These are phyloP conservation scores for Zalaria sp. DNA, from an alignment of 2,329 filamentous ascomycete species.

Conservation along the genomic window DNA sequence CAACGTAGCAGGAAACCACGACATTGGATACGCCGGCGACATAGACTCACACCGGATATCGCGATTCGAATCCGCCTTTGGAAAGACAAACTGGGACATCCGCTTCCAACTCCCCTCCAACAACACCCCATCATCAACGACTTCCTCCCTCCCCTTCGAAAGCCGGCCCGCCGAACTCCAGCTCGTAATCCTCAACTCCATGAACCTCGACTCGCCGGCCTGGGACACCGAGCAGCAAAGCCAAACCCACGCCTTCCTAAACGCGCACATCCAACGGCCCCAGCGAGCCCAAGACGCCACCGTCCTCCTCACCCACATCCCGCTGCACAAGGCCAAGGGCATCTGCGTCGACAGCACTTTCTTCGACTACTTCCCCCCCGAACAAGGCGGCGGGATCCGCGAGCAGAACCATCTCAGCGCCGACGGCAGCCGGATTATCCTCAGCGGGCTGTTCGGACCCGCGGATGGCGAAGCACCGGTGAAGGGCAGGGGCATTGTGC, in stretches of 20 bases:
- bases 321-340: slow-evolving; percentile 69
- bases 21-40: slow-evolving; percentile 92
- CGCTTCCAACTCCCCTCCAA: slow-evolving; percentile 36
- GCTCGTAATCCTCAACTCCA: slow-evolving; percentile 75
- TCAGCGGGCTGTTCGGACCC: slow-evolving; percentile 74
- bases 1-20: slow-evolving; percentile 88
- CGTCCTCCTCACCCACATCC: slow-evolving; percentile 81
- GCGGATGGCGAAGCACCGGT: slow-evolving; percentile 41
- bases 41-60: slow-evolving; percentile 60
- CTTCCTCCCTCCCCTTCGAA: slow-evolving; percentile 17
- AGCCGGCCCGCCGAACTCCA: slow-evolving; percentile 54
- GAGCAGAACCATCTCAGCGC: slow-evolving; percentile 85
- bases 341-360: slow-evolving; percentile 74
- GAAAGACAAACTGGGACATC: slow-evolving; percentile 81
- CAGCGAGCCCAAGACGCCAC: slow-evolving; percentile 45
- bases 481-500: slow-evolving; percentile 49
- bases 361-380: slow-evolving; percentile 59
- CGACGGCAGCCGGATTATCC: slow-evolving; percentile 52
- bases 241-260: slow-evolving; percentile 65
- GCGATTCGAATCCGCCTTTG: slow-evolving; percentile 75
- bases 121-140: neutral
- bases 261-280: slow-evolving; percentile 21
- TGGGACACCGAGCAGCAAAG: slow-evolving; percentile 52
- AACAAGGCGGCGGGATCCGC: slow-evolving; percentile 55
- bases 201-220: slow-evolving; percentile 84